phyloP scores from a whole-genome alignment of 352 stramenopile species.

The Phytophthora foliorum region DNA sequence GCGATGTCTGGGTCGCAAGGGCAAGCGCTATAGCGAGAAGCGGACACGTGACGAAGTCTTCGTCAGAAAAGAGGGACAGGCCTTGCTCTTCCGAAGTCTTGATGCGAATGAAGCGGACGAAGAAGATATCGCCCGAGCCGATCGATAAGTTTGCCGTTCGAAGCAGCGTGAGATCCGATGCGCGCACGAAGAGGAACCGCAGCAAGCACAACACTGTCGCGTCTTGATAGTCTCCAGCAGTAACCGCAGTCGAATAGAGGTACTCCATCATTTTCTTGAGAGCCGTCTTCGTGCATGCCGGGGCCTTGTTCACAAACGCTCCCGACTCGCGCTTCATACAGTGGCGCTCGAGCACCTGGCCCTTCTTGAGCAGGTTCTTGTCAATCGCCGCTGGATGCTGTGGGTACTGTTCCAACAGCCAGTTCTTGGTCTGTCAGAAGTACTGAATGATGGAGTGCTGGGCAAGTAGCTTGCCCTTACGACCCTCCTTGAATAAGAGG shows the following conservation, averaged over 20 bases:
- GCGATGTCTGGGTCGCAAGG: too few relatives aligned
- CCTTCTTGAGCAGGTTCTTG: slow-evolving; percentile 26
- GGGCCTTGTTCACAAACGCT: slow-evolving; percentile 10
- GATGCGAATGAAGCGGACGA: slow-evolving; percentile 30
- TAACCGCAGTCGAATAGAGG: slow-evolving; percentile 15
- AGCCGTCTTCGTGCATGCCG: slow-evolving; percentile 14
- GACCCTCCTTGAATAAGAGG: slow-evolving; percentile 27
- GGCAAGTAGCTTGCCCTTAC: slow-evolving; percentile 11
- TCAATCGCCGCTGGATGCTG: slow-evolving; percentile 7
- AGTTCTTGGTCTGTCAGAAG: slow-evolving; percentile 28
- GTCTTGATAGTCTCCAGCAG: slow-evolving; percentile 24
- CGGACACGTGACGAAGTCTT: slow-evolving; percentile 23
- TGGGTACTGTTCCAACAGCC: slow-evolving; percentile 24
- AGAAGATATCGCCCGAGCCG: slow-evolving; percentile 13
- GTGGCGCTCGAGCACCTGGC: slow-evolving; percentile 18
- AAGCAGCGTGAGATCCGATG: too few relatives aligned
- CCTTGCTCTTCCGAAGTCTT: slow-evolving; percentile 42
- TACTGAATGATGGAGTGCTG: slow-evolving; percentile 28
- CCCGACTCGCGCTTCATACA: slow-evolving; percentile 8
- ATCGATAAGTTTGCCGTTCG: too few relatives aligned
- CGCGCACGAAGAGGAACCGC: slow-evolving; percentile 39
- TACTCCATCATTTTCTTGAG: slow-evolving; percentile 18
- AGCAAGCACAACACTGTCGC: slow-evolving; percentile 23
- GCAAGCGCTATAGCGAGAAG: too few relatives aligned
- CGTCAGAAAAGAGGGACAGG: slow-evolving; percentile 35